phyloP scores from a whole-genome alignment of 805 yeast genomes.

The Ogataea glucozyma region DNA sequence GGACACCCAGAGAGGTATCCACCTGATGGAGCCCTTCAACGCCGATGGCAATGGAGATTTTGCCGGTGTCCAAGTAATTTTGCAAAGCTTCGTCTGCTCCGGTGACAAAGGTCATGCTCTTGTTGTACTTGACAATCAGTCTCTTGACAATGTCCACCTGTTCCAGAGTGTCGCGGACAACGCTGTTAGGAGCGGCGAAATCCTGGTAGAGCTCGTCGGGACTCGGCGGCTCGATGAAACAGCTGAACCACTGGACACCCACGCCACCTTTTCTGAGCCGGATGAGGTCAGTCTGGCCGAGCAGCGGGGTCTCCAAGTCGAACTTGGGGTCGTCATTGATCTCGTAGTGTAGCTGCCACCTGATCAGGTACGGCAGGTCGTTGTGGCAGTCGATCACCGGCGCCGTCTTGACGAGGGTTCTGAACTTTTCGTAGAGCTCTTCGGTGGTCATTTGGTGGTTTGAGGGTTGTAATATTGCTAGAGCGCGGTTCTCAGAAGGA shows the following conservation, averaged over 20 bases:
- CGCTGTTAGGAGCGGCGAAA: constrained; percentile 43
- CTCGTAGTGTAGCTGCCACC: constrained; percentile 46
- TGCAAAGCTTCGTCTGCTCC: constrained; percentile 41
- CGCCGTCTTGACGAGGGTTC: constrained; percentile 11
- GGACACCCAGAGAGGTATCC: constrained; percentile 47
- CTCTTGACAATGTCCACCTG: constrained; percentile 51
- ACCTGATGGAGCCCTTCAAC: constrained; percentile 54
- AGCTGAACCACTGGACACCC: constrained; percentile 50
- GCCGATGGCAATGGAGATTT: constrained; percentile 48
- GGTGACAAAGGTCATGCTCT: constrained; percentile 40
- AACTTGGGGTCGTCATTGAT: constrained; percentile 34
- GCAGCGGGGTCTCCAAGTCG: constrained; percentile 38
- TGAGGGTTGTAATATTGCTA: too few relatives aligned
- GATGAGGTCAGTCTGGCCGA: constrained; percentile 44
- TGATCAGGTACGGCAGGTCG: constrained; percentile 48
- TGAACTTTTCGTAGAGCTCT: too few relatives aligned
- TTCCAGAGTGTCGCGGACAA: constrained; percentile 52
- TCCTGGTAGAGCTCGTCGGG: constrained; percentile 42
- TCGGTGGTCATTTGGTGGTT: too few relatives aligned
- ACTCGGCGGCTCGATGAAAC: constrained; percentile 45
- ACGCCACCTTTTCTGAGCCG: constrained; percentile 42
- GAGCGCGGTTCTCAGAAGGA: too few relatives aligned
- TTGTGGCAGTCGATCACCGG: constrained; percentile 54
- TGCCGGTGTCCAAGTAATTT: constrained; percentile 31
- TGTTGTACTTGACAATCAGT: constrained; percentile 40